Conservation (phyloP, 768 basidiomycete genomes). For the Xerocomus potaroensis region DNA sequence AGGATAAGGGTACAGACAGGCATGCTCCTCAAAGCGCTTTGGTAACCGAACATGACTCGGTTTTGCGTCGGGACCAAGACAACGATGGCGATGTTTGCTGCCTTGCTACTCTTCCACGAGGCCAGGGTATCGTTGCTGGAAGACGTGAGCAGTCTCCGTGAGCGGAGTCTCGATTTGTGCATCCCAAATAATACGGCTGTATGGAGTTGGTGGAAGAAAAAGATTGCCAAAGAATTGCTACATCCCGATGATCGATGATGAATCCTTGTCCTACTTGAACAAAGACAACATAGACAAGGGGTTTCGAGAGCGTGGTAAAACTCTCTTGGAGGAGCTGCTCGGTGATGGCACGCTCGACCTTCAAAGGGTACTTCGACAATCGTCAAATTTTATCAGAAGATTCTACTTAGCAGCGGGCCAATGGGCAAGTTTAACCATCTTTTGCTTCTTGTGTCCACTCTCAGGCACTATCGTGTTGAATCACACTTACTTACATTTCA, state of each 20-base stretch:
- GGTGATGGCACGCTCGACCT: slow-evolving; percentile 17
- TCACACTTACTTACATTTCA: no score
- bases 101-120: slow-evolving; percentile 20
- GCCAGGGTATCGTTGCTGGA: background rate
- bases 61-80: slow-evolving; percentile 19
- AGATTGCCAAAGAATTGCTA: slow-evolving; percentile 18
- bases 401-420: background rate
- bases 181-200: slow-evolving; percentile 21
- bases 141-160: background rate
- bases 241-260: background rate
- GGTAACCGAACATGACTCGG: slow-evolving; percentile 2
- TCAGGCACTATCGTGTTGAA: no score
- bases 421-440: no score
- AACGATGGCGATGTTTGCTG: slow-evolving; percentile 22
- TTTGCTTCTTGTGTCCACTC: no score
- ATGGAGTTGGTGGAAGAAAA: slow-evolving; percentile 23
- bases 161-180: slow-evolving; percentile 11
- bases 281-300: background rate
- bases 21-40: slow-evolving; percentile 14
- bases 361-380: slow-evolving; percentile 6
- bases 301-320: background rate
- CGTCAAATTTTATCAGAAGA: background rate
- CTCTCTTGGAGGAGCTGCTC: slow-evolving; percentile 10
- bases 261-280: background rate
- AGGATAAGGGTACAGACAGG: slow-evolving; percentile 22